These are phyloP conservation scores for Cryptosporidium felis DNA, from an alignment of 169 alveolate species.

Conservation along the genomic window DNA sequence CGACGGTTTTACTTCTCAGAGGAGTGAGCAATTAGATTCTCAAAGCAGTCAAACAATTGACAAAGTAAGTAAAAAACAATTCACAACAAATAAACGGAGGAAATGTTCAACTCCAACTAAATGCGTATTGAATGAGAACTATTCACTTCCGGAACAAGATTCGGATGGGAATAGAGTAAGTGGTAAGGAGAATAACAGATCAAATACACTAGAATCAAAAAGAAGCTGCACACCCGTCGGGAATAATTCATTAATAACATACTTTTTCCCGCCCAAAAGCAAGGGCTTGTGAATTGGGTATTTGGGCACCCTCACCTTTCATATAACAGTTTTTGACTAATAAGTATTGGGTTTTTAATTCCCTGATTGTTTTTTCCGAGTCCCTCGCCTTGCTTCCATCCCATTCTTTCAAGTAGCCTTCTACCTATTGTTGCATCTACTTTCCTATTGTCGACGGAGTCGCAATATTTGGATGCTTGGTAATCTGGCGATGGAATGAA, in stretches of 20 bases:
- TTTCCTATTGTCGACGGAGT: neutral
- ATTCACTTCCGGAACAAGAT: neutral
- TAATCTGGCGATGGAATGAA: neutral
- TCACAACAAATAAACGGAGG: slow-evolving; percentile 3
- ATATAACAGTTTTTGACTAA: too few species aligned
- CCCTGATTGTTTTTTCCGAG: slow-evolving; percentile 54
- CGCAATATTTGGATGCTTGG: neutral
- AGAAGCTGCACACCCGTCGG: neutral
- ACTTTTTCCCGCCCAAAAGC: slow-evolving; percentile 42
- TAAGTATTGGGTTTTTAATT: slow-evolving; percentile 20
- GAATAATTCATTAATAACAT: slow-evolving; percentile 42
- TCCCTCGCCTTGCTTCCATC: slow-evolving; percentile 67
- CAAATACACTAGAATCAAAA: neutral
- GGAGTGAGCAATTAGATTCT: neutral
- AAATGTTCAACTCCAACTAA: slow-evolving; percentile 19
- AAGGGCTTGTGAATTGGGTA: too few species aligned
- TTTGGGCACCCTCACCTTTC: too few species aligned
- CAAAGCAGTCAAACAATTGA: neutral
- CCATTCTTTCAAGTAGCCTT: slow-evolving; percentile 49
- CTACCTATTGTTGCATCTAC: neutral
- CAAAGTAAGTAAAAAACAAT: neutral
- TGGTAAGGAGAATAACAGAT: neutral
- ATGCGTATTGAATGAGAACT: neutral
- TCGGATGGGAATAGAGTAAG: neutral
- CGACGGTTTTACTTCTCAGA: neutral